Percentiles rank a stretch among this genome's conserved stretches.
phyloP scores from a whole-genome alignment of 1,284 basidiomycete genomes.

The Ganoderma resinaceum region DNA sequence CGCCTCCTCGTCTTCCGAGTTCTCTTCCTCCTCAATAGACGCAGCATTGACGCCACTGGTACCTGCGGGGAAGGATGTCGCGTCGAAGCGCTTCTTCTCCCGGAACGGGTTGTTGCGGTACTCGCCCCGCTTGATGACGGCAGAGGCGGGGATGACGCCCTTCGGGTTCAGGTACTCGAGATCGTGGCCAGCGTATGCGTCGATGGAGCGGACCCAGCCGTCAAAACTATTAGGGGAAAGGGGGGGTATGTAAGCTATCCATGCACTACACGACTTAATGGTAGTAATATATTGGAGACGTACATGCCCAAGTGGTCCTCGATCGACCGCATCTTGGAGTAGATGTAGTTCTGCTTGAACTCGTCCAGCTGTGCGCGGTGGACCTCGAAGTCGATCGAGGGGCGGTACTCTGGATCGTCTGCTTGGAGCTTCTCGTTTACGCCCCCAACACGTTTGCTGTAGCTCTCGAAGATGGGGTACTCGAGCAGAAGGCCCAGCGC shows the following conservation, averaged over 20 bases:
- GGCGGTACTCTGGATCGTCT: slow-evolving; percentile 63
- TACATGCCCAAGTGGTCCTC: slow-evolving; percentile 85
- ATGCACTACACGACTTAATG: not conserved
- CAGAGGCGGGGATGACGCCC: slow-evolving; percentile 72
- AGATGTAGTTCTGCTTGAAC: slow-evolving; percentile 89
- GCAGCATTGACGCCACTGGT: slow-evolving; percentile 44
- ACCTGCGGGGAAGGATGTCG: slow-evolving; percentile 56
- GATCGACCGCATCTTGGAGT: slow-evolving; percentile 82
- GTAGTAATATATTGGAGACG: slow-evolving; percentile 43
- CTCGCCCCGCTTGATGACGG: slow-evolving; percentile 55
- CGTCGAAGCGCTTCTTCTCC: slow-evolving; percentile 70
- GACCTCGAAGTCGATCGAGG: slow-evolving; percentile 74
- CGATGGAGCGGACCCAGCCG: slow-evolving; percentile 74
- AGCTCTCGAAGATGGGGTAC: slow-evolving; percentile 87
- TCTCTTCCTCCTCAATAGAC: slow-evolving; percentile 54
- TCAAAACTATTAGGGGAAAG: slow-evolving; percentile 61
- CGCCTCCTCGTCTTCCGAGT: slow-evolving; percentile 59
- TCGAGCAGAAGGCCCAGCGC: slow-evolving; percentile 95
- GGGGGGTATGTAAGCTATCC: not conserved
- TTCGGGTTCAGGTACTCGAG: slow-evolving; percentile 73
- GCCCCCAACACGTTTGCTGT: slow-evolving; percentile 70
- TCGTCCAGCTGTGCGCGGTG: slow-evolving; percentile 70
- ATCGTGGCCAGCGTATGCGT: slow-evolving; percentile 74
- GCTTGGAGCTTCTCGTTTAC: slow-evolving; percentile 65
- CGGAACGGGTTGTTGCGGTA: slow-evolving; percentile 52